Base-by-base conservation (phyloP, 352 stramenopile genomes). In the Phytopythium cucurbitacearum region DNA sequence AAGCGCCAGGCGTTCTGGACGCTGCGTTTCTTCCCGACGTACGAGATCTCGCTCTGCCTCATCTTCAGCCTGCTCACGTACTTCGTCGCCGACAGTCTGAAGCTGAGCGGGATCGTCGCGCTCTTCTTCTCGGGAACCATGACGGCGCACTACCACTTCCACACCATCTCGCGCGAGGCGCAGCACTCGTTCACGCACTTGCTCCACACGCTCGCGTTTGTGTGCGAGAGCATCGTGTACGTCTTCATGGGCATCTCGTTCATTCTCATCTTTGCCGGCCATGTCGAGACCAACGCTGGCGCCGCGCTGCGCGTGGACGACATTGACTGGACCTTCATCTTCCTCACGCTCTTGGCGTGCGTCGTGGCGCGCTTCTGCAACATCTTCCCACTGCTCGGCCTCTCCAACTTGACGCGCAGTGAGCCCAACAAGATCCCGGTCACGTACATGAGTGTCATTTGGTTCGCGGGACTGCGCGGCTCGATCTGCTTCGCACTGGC, bases 121-220 rank as follows among this genome's bases (percentile, higher is more conserved):
- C 86, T 98, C 12, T 91, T 98, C 46, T 97, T 98, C 57, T 96
- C 88, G 7, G 94, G 84, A 16, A 92, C 84, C 3, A 90, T 94
- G 78, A 94, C 84, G 21, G 80, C 84, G 44, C 84, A 94, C 53
- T 94, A 94, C 55, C 84, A 94, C 44, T 94, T 91, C 60, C 80
- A 94, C 56, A 94, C 84, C 37, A 80, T 94, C 48, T 91, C 80
- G 34, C 78, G 73, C 42, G 82, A 82, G 11, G 84, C 80, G 4
- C 84, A 94, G 64, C 84, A 92, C 58, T 77, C 84, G 44, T 91
- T 94, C 61, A 90, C 77, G 40, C 84, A 94, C 57, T 51, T 94
- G 57, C 65, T 94, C n/a, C 84, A 91, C 60, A 94, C 80, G 9
- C 57, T 85, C 15, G 71, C 84, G 13, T 94, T 94, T 55, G 71